Percentiles rank a stretch among this genome's conserved stretches.
phyloP scores from a whole-genome alignment of 192 early-diverging fungal genomes.

The Backusella liffmaniae region DNA sequence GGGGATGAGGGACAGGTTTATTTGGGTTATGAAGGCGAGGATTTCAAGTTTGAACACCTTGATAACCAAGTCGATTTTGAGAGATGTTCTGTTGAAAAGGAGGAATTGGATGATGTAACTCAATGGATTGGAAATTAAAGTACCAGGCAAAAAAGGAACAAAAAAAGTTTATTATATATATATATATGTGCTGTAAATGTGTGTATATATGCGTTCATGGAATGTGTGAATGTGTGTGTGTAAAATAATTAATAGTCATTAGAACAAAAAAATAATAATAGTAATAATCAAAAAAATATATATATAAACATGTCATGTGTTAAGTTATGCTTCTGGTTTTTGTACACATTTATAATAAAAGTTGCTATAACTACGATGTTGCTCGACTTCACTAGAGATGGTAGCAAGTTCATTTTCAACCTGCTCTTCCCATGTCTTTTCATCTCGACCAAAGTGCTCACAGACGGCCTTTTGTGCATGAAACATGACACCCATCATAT shows the following conservation, averaged over 20 bases:
- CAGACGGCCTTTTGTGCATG: not conserved
- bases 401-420: not conserved
- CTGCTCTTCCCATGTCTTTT: not conserved
- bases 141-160: not conserved
- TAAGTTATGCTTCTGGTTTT: not conserved
- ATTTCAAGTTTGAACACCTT: conserved; percentile 82
- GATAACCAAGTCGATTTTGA: conserved; percentile 68
- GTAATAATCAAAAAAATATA: not conserved
- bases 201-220: not conserved
- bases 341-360: conserved; percentile 10
- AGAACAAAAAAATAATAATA: not conserved
- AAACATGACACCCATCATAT: conserved; percentile 3
- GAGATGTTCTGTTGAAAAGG: conserved; percentile 58
- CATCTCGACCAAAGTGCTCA: not conserved
- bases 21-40: conserved; percentile 78
- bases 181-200: not conserved
- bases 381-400: not conserved
- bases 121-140: conserved; percentile 56
- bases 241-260: not conserved
- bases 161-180: not conserved
- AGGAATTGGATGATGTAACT: conserved; percentile 57
- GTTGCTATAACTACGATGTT: not conserved
- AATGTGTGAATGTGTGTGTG: not conserved
- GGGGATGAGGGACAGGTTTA: conserved; percentile 64
- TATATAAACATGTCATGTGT: not conserved